Base-by-base conservation (phyloP, 345 rosid species). In the Bruguiera sexangula region DNA sequence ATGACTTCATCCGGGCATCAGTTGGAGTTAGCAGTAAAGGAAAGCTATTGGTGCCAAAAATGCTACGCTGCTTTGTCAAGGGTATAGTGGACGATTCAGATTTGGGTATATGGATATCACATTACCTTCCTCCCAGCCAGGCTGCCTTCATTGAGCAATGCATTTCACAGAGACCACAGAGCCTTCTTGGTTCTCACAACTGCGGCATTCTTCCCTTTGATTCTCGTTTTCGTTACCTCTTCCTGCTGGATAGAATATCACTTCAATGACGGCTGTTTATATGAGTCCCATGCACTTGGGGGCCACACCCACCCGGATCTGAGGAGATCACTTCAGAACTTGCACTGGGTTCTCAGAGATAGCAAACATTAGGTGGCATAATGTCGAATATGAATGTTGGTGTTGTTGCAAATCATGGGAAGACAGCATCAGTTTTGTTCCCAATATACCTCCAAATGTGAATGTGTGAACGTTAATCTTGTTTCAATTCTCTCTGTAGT, bases 1-100 rank as follows among this genome's bases (percentile, higher is more conserved):
- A 80, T 56, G 97, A 89, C 65, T 93, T 85, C 65, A 83, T 91
- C 15, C 84, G 89, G 62, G 97, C 92, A 37, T 82, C 94, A 7
- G 92, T 86, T 7, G 98, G 97, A 62, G 85, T 93, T 39, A 88
- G 96, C 88, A 85, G 76, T 75, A 89, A 83, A 73, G 98, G 97
- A 70, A 91, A 85, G 85, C 80, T 93, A 60, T 76, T 93, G 76
- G 89, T 93, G 51, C 96, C 96, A 20, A 88, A 89, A 75, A 77
- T 93, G 92, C 83, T 89, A 52, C 94, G 91, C 69, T 87, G 96
- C 78, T 91, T 83, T 61, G 87, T 87, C 13, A 93, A 82, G 77
- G 80, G 87, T 77, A 73, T 75, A 27, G 94, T 91, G 32, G 98
- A 88, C 51, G 96, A 91, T 71, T 60, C 84, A 32, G 84, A 83